Evolutionary conservation across 2,329 filamentous ascomycete species (phyloP).

Genomic region (Cordyceps militaris): DNA sequence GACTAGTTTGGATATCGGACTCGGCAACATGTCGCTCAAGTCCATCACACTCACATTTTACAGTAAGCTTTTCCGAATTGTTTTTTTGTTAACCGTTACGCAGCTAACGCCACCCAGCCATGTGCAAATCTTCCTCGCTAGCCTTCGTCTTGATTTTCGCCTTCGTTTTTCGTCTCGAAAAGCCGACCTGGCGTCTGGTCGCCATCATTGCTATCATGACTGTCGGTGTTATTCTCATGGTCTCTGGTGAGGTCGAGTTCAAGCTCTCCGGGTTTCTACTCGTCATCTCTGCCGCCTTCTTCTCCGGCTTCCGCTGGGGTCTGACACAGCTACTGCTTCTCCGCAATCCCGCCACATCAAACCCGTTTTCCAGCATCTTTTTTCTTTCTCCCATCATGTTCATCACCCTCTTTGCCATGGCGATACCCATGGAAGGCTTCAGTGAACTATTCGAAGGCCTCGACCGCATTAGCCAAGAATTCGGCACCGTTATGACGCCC

Average conservation of each 20-base stretch:
- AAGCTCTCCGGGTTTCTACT: slow-evolving; percentile 79
- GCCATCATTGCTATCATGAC: slow-evolving; percentile 90
- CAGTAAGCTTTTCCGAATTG: slow-evolving; percentile 46
- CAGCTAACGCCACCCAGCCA: slow-evolving; percentile 47
- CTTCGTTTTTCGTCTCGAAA: slow-evolving; percentile 86
- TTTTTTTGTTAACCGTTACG: slow-evolving; percentile 6
- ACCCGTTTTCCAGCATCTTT: slow-evolving; percentile 95
- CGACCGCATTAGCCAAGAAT: slow-evolving; percentile 53
- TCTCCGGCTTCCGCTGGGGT: slow-evolving; percentile 96
- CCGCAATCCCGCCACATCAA: slow-evolving; percentile 88
- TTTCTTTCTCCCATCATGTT: slow-evolving; percentile 99
- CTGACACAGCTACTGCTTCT: slow-evolving; percentile 94
- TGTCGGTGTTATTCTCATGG: slow-evolving; percentile 92
- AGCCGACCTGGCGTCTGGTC: slow-evolving; percentile 77
- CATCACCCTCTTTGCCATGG: slow-evolving; percentile 67
- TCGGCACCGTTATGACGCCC: slow-evolving; percentile 60
- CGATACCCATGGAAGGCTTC: slow-evolving; percentile 80
- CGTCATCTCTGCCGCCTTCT: slow-evolving; percentile 88
- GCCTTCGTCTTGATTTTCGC: slow-evolving; percentile 94
- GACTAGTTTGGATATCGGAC: slow-evolving; percentile 89
- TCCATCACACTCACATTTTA: slow-evolving; percentile 97
- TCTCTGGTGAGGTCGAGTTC: slow-evolving; percentile 89
- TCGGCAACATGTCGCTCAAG: slow-evolving; percentile 92
- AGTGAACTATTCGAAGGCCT: slow-evolving; percentile 60
- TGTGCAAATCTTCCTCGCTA: slow-evolving; percentile 97